Evolutionary conservation across 176 grass and related monocot species (phyloP), one percentile per base, ranked within the genome.

Genomic region (Musa troglodytarum): DNA sequence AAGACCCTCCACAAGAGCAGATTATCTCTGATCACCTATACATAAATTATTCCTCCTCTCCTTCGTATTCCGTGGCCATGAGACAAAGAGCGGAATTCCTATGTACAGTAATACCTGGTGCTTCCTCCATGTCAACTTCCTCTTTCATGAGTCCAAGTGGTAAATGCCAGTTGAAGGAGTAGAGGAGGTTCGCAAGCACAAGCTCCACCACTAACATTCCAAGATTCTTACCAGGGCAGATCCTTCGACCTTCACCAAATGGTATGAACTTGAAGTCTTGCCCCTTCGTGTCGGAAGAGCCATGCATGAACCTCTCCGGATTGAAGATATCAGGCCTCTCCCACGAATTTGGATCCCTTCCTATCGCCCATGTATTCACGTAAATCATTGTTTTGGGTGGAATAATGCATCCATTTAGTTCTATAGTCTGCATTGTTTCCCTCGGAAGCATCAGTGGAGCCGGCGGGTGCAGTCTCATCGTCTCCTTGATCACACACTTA

Each of bases 101-200:
- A 19, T 52, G 53, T 0, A 43, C 34, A 43, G 34, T 43, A 6
- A 43, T 43, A 5, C 34, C 34, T 3, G 34, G 34, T 6, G 34
- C 34, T 43, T 43, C 34, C 34, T 43, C 34, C 34, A 43, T 43
- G 34, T 43, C 34, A 43, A 43, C 34, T 54, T 78, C 69, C 54
- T 83, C 20, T 14, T 11, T 50, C 19, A 0, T 73, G 75, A 74
- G 11, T 26, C 75, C 69, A 1, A 50, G 10, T 0, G 76, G 82
- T 22, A 83, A 74, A n/a, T 52, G 28, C 82, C 82, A 83, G 24
- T 78, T 52, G 14, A 83, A 74, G 16, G 25, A 78, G 26, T 83
- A 53, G 15, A 83, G 69, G 62, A 83, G 54, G 15, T 62, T 83
- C 3, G 69, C 76, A 26, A 78, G 75, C 15, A 24, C 71, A 49